Evolutionary conservation across 768 basidiomycete genomes (phyloP), one percentile per base, ranked within the genome.

Genomic region (Kwoniella dejecticola): DNA sequence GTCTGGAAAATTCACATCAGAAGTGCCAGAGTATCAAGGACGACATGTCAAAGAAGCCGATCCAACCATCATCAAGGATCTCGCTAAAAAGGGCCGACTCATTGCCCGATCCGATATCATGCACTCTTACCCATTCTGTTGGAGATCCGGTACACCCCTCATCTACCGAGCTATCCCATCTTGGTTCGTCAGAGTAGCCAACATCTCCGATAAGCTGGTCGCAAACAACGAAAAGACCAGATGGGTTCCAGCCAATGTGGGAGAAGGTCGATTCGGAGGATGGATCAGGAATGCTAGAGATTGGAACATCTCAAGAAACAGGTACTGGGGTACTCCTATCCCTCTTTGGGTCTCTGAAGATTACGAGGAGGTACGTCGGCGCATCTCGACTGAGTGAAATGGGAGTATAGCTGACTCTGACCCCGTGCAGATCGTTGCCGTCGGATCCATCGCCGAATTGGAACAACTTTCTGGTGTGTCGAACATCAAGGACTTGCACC

Each of bases 271-370:
- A 31, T 99, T 99, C 75, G 93, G 92, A 21, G 94, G 91, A 78
- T 99, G 96, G 96, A 83, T 99, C 52, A 88, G 89, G 48, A 97
- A 95, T 78, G 96, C 96, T n/a, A 85, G 94, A 21, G 96, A 99
- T 75, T 99, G 96, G 96, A 98, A 97, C 75, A 84, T 99, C 66
- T 96, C 94, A n/a, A 85, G 96, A 64, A 98, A 98, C 82, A 85
- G 96, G 48, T 99, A 98, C 78, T 99, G 94, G 94, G 96, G 95
- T 31, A 98, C 94, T 4, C 96, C 96, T 17, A 87, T 99, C 57
- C 96, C 96, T 11, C 81, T 99, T 33, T 99, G 96, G 96, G 91
- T 83, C 26, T 93, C 89, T 72, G 91, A 94, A 0, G 96, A 99
- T 79, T 82, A 85, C 71, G 84, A 91, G 76, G 96, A 99, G 85